A percentile compares a stretch with the other conserved stretches of the same genome.
These are phyloP conservation scores for Mycosarcoma mackinlayi DNA, from an alignment of 1,284 basidiomycete genomes.

Conservation along the genomic window DNA sequence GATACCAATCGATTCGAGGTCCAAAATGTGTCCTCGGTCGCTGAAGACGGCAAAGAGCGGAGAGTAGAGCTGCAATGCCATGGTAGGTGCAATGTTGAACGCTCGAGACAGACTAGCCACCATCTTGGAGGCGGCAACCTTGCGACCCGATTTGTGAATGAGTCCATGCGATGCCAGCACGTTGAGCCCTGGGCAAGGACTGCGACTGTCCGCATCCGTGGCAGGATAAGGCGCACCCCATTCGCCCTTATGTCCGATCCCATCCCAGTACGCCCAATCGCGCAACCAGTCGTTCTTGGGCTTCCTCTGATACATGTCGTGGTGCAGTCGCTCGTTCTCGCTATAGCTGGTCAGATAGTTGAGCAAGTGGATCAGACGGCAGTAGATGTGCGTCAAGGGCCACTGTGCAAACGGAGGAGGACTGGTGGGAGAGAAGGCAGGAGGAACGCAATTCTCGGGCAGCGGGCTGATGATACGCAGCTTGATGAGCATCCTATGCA, in stretches of 20 bases:
- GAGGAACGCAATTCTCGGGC: constrained; percentile 28
- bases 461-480: constrained; percentile 23
- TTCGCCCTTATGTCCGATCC: constrained; percentile 38
- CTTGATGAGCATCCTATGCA: constrained; percentile 33
- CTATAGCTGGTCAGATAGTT: constrained; percentile 28
- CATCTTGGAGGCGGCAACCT: constrained; percentile 34
- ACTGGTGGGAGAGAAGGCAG: constrained; percentile 37
- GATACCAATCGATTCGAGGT: constrained; percentile 28
- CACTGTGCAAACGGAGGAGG: constrained; percentile 38
- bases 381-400: constrained; percentile 41
- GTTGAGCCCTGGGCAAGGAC: constrained; percentile 45
- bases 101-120: constrained; percentile 33
- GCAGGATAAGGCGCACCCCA: constrained; percentile 30
- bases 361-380: constrained; percentile 37
- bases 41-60: constrained; percentile 37
- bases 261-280: constrained; percentile 47
- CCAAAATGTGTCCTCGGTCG: constrained; percentile 23
- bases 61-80: constrained; percentile 51
- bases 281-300: constrained; percentile 46
- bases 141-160: constrained; percentile 23
- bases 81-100: constrained; percentile 42
- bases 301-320: constrained; percentile 30
- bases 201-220: constrained; percentile 29
- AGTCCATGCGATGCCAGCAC: constrained; percentile 41
- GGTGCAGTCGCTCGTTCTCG: constrained; percentile 24